Evolutionary conservation across 371 early-diverging fungal species (phyloP), one percentile per base, ranked within the genome.

Genomic region (Syncephalastrum monosporum): DNA sequence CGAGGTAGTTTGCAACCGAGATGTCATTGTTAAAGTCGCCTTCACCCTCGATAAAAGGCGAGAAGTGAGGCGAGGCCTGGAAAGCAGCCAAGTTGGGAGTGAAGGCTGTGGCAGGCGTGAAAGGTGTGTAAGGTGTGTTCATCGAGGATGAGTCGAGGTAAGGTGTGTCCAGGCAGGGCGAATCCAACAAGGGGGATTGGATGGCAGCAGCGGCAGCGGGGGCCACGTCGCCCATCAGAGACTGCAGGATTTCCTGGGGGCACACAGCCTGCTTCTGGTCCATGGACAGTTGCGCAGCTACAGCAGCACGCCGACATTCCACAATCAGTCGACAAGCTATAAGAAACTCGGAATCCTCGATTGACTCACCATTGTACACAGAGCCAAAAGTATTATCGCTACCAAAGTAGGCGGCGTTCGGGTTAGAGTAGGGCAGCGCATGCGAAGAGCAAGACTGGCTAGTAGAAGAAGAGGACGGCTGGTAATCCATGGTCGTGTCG

Each of bases 101-200:
- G 17, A 74, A 67, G 12, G 64, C 44, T 16, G 65, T 56, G 19
- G 69, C 64, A 43, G 74, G 74, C 19, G 74, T 73, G 33, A 64
- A 72, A 15, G 72, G 72, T 50, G 72, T 72, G 23, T 63, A 59
- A 27, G 68, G 60, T 50, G 74, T 73, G 38, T 61, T 65, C 14
- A 64, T 53, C 19, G 68, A 50, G 27, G 59, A 27, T 27, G 27
- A 54, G 42, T 66, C 67, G 15, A 69, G 64, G 42, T 62, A 69
- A 38, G 74, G 74, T 50, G 71, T 74, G 21, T 61, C 56, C 47
- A 65, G 52, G 38, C 58, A 71, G 33, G 75, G 75, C 23, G 75
- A 71, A 42, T 53, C 61, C 63, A 71, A 71, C 47, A 61, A 51
- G 17, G 71, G 71, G 16, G 71, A 66, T 42, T 68, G 60, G 33